Percentiles rank a stretch among this genome's conserved stretches.
Evolutionary conservation across 164 flowering plant species (phyloP).

Genomic region (Magnolia changhungtana): DNA sequence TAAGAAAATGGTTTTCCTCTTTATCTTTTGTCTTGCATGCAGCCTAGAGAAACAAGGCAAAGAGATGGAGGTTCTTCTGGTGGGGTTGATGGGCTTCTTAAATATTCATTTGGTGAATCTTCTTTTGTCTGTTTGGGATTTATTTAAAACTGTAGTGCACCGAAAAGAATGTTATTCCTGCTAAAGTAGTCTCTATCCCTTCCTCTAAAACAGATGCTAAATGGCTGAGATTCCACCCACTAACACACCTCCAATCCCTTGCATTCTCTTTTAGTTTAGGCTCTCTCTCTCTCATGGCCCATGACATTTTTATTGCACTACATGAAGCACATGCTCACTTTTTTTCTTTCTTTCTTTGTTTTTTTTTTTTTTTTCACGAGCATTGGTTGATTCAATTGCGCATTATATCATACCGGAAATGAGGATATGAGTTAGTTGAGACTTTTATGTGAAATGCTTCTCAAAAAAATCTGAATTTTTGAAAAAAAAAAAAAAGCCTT

Average conservation of each 20-base stretch:
- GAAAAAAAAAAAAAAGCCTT: too few species aligned
- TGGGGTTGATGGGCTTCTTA: background rate
- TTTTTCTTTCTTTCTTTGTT: too few species aligned
- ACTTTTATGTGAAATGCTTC: too few species aligned
- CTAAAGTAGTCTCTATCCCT: background rate
- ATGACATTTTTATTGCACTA: background rate
- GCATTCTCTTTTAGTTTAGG: background rate
- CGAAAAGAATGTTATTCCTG: background rate
- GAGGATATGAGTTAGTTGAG: too few species aligned
- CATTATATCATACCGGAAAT: too few species aligned
- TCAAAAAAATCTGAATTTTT: too few species aligned
- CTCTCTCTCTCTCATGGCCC: too few species aligned
- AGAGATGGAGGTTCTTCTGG: background rate
- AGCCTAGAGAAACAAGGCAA: constrained; percentile 11
- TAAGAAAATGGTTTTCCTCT: background rate
- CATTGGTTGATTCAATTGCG: too few species aligned
- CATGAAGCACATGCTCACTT: background rate
- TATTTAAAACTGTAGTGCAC: constrained; percentile 1
- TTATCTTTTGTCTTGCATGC: constrained; percentile 4
- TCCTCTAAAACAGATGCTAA: background rate
- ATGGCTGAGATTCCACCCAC: background rate
- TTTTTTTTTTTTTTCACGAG: too few species aligned
- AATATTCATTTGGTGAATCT: constrained; percentile 1
- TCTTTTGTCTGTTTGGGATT: constrained; percentile 5
- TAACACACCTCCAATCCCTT: background rate